A percentile compares a stretch with the other conserved stretches of the same genome.
phyloP scores from a whole-genome alignment of 2,329 filamentous ascomycete species.

The Sclerotinia sclerotiorum region DNA sequence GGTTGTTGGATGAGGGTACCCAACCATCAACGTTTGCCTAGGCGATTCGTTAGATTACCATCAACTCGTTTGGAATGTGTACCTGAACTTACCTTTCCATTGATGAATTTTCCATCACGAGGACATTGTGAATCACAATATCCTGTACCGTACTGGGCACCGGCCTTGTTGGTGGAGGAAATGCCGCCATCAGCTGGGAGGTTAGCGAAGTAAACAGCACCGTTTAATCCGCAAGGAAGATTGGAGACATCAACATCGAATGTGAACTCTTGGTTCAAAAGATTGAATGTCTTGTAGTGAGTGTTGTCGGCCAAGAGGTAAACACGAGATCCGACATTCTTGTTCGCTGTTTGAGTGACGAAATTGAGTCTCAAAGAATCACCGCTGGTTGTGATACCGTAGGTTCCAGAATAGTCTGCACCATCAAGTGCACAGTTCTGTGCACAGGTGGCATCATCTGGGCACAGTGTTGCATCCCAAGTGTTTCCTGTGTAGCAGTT shows the following conservation, averaged over 20 bases:
- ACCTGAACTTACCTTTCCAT: constrained; percentile 45
- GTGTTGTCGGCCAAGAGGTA: constrained; percentile 63
- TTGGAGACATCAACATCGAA: constrained; percentile 71
- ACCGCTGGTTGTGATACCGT: constrained; percentile 54
- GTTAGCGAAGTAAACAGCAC: constrained; percentile 64
- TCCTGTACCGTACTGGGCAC: constrained; percentile 60
- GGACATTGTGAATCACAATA: constrained; percentile 64
- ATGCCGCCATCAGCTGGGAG: constrained; percentile 64
- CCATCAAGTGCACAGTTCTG: constrained; percentile 54
- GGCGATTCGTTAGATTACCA: not conserved
- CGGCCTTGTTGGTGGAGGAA: constrained; percentile 52
- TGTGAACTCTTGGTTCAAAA: constrained; percentile 68
- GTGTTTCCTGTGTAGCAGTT: constrained; percentile 47
- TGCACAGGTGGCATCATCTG: constrained; percentile 47
- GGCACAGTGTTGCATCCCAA: constrained; percentile 47
- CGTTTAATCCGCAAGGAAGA: constrained; percentile 69
- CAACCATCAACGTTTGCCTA: constrained; percentile 19
- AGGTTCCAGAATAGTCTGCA: constrained; percentile 52
- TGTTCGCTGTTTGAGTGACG: constrained; percentile 51
- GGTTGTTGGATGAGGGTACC: constrained; percentile 45
- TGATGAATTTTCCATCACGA: constrained; percentile 53
- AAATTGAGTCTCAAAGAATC: constrained; percentile 56
- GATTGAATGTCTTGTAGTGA: constrained; percentile 64
- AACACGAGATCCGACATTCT: constrained; percentile 55
- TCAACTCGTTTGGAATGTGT: not conserved